Evolutionary conservation across 2,329 filamentous ascomycete species (phyloP).

Genomic region (Hawksworthiomyces lignivorus): DNA sequence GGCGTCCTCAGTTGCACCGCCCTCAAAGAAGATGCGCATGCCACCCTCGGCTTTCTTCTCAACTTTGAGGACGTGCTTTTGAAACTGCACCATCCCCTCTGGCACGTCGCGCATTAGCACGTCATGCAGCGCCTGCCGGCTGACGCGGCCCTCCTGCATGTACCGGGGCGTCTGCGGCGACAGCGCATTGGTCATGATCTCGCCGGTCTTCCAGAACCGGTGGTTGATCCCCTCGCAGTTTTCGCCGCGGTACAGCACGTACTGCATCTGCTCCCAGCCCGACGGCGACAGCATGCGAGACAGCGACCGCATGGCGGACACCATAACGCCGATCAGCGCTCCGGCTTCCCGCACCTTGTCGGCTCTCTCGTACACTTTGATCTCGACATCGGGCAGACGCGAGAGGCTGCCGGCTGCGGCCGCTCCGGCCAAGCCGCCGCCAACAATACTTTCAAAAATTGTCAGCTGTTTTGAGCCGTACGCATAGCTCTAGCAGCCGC

Average conservation of each 20-base stretch:
- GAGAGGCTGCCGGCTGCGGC: slow-evolving; percentile 3
- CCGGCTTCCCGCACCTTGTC: slow-evolving; percentile 6
- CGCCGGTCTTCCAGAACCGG: slow-evolving; percentile 8
- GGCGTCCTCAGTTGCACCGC: slow-evolving; percentile 1
- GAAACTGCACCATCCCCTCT: slow-evolving; percentile 2
- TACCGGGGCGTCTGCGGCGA: slow-evolving; percentile 10
- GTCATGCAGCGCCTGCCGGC: slow-evolving; percentile 4
- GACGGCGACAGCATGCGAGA: slow-evolving; percentile 8
- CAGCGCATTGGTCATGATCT: slow-evolving; percentile 7
- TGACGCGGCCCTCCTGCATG: slow-evolving; percentile 9
- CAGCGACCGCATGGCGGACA: slow-evolving; percentile 6
- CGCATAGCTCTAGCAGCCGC: too few species aligned
- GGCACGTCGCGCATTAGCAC: slow-evolving; percentile 10
- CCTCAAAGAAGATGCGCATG: slow-evolving; percentile 1
- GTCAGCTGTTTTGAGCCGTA: too few species aligned
- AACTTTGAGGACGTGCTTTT: slow-evolving; percentile 1
- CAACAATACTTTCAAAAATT: neutral
- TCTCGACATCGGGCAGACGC: slow-evolving; percentile 6
- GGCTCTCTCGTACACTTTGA: slow-evolving; percentile 4
- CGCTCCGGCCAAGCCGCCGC: slow-evolving; percentile 6
- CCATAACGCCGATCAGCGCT: slow-evolving; percentile 9
- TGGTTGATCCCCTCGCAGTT: slow-evolving; percentile 6
- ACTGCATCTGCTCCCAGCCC: slow-evolving; percentile 4
- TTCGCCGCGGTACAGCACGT: slow-evolving; percentile 8
- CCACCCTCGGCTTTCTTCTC: neutral